These are phyloP conservation scores for Paramicrosporidium saccamoebae DNA, from an alignment of 371 early-diverging fungal genomes.

Conservation along the genomic window DNA sequence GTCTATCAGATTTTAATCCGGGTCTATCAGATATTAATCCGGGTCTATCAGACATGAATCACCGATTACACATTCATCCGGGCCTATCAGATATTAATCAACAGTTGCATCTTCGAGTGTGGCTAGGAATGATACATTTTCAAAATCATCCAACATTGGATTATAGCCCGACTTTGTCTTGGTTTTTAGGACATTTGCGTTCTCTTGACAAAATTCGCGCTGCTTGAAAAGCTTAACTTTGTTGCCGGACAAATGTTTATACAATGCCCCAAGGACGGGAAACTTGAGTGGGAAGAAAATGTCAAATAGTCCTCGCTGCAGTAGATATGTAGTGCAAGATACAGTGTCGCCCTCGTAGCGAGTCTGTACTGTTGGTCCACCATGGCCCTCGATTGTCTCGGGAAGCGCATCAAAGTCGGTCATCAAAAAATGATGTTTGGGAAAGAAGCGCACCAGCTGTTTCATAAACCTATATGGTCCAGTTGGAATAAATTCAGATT, in stretches of 20 bases:
- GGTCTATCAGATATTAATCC: no score
- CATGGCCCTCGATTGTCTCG: constrained; percentile 35
- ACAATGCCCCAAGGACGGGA: constrained; percentile 37
- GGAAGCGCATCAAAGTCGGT: constrained; percentile 57
- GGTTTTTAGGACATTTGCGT: constrained; percentile 37
- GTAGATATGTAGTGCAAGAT: constrained; percentile 66
- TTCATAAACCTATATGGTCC: constrained; percentile 34
- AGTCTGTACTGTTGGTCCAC: constrained; percentile 80
- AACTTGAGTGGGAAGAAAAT: constrained; percentile 91
- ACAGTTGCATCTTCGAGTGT: constrained; percentile 2
- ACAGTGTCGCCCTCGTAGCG: constrained; percentile 57
- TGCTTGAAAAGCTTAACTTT: constrained; percentile 29
- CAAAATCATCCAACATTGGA: constrained; percentile 70
- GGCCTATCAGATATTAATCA: constrained; percentile 1
- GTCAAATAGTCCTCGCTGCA: constrained; percentile 90
- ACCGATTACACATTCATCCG: no score
- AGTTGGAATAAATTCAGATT: constrained; percentile 68
- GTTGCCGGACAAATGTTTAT: constrained; percentile 14
- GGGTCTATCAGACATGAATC: no score
- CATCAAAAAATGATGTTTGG: constrained; percentile 49
- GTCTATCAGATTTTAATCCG: no score
- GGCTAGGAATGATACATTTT: no score
- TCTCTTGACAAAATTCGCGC: constrained; percentile 29
- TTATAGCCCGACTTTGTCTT: constrained; percentile 53
- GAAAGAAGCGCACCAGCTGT: constrained; percentile 32